phyloP scores from a whole-genome alignment of 495 filamentous ascomycete species.

The Neurospora hispaniola region DNA sequence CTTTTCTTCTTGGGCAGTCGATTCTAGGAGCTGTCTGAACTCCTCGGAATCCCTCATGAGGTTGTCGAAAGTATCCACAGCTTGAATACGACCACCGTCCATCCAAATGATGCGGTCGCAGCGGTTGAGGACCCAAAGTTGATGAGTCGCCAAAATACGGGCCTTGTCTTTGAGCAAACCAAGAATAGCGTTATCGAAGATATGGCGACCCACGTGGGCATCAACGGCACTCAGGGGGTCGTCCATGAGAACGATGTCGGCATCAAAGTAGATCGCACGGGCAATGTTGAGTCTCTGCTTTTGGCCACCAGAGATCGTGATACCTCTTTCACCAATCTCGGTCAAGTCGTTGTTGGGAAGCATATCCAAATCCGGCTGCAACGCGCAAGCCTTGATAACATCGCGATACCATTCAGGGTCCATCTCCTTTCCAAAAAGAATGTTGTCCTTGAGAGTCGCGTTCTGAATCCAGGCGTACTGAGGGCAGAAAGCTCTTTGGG shows the following conservation, averaged over 20 bases:
- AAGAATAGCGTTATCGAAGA: slow-evolving; percentile 91
- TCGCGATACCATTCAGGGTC: slow-evolving; percentile 54
- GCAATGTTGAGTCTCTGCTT: slow-evolving; percentile 79
- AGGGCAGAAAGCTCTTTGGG: slow-evolving; percentile 77
- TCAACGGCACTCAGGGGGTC: slow-evolving; percentile 77
- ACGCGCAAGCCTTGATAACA: slow-evolving; percentile 49
- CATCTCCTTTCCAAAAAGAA: slow-evolving; percentile 78
- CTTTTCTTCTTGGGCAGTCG: slow-evolving; percentile 64
- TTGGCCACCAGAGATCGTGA: slow-evolving; percentile 75
- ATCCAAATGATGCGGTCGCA: slow-evolving; percentile 90
- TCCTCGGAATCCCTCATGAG: slow-evolving; percentile 63
- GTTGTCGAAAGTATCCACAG: slow-evolving; percentile 79
- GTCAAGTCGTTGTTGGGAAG: slow-evolving; percentile 62
- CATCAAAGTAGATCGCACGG: slow-evolving; percentile 74
- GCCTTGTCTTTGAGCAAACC: slow-evolving; percentile 83
- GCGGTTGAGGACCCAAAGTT: slow-evolving; percentile 81
- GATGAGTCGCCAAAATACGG: slow-evolving; percentile 86
- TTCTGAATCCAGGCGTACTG: slow-evolving; percentile 99
- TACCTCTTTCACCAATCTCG: slow-evolving; percentile 70
- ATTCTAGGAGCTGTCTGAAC: slow-evolving; percentile 75
- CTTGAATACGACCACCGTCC: slow-evolving; percentile 71
- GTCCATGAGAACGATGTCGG: slow-evolving; percentile 75
- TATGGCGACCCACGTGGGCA: slow-evolving; percentile 82
- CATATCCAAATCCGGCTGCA: slow-evolving; percentile 66
- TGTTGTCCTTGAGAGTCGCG: slow-evolving; percentile 73